Conservation (phyloP, 31 red algal species). For the Porphyra umbilicalis region DNA sequence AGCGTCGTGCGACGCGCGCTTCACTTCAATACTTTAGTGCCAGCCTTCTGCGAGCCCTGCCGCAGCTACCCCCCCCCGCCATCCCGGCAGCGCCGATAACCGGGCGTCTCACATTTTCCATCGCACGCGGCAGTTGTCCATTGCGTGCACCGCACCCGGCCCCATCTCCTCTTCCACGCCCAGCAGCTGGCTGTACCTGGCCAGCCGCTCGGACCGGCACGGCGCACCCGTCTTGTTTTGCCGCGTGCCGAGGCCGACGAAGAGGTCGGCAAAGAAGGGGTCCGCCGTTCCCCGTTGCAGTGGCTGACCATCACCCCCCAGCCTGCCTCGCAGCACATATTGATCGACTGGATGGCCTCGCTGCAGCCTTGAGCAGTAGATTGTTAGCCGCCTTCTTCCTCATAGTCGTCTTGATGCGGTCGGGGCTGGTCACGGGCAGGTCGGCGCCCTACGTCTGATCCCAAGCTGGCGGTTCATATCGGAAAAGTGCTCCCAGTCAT, state of each 20-base stretch:
- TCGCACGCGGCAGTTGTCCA: too few relatives aligned
- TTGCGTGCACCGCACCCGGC: too few relatives aligned
- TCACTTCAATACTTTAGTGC: too few relatives aligned
- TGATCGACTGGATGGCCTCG: conserved; percentile 64
- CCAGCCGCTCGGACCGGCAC: conserved; percentile 75
- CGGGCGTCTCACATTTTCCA: too few relatives aligned
- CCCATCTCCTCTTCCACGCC: conserved; percentile 73
- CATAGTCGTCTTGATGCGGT: conserved; percentile 50
- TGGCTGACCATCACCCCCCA: conserved; percentile 92
- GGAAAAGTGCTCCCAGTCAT: conserved; percentile 72
- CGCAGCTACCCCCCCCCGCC: too few relatives aligned
- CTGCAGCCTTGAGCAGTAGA: conserved; percentile 74
- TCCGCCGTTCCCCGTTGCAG: conserved; percentile 81
- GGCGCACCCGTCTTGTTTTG: conserved; percentile 85
- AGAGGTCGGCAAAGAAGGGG: conserved; percentile 77
- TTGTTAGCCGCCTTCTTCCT: conserved; percentile 51
- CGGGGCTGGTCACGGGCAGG: conserved; percentile 63
- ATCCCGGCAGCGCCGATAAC: too few relatives aligned
- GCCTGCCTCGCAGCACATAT: conserved; percentile 46
- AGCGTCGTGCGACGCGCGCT: too few relatives aligned
- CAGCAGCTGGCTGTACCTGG: conserved; percentile 82
- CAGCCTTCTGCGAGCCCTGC: too few relatives aligned
- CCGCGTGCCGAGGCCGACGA: conserved; percentile 74
- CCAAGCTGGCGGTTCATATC: conserved; percentile 50
- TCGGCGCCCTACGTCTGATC: conserved; percentile 62